These are phyloP conservation scores for Fonsecaea multimorphosa DNA, from an alignment of 2,329 filamentous ascomycete genomes.

Conservation along the genomic window DNA sequence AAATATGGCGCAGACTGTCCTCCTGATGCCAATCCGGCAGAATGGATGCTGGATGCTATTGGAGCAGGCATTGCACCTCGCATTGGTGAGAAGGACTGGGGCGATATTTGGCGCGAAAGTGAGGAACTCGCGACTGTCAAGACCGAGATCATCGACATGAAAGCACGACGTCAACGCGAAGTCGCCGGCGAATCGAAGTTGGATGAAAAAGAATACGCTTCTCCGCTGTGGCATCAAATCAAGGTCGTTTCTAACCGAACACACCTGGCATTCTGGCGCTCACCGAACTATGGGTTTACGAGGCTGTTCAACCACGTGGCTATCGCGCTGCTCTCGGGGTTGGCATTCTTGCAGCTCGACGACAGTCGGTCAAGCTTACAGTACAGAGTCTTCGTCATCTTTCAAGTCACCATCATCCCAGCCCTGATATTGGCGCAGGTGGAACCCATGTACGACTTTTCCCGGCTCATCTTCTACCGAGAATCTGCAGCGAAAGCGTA, in stretches of 20 bases:
- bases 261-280: constrained; percentile 81
- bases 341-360: constrained; percentile 79
- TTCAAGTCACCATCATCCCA: constrained; percentile 82
- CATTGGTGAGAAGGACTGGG: constrained; percentile 78
- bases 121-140: constrained; percentile 72
- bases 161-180: constrained; percentile 62
- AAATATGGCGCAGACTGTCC: constrained; percentile 62
- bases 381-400: constrained; percentile 86
- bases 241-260: constrained; percentile 74
- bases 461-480: constrained; percentile 81
- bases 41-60: constrained; percentile 63
- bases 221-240: constrained; percentile 78
- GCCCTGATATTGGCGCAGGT: constrained; percentile 83
- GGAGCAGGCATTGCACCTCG: constrained; percentile 75
- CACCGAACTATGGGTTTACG: constrained; percentile 87
- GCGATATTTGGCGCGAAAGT: constrained; percentile 76
- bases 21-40: constrained; percentile 60
- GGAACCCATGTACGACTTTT: constrained; percentile 81
- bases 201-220: constrained; percentile 78
- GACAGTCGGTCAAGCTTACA: constrained; percentile 77
- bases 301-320: constrained; percentile 82
- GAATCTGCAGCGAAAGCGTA: constrained; percentile 88
- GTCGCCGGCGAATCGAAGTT: constrained; percentile 52
- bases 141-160: constrained; percentile 70
- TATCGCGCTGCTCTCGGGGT: constrained; percentile 77